A percentile compares a stretch with the other conserved stretches of the same genome.
phyloP scores from a whole-genome alignment of 2,329 filamentous ascomycete genomes.

The Fusarium compactum region DNA sequence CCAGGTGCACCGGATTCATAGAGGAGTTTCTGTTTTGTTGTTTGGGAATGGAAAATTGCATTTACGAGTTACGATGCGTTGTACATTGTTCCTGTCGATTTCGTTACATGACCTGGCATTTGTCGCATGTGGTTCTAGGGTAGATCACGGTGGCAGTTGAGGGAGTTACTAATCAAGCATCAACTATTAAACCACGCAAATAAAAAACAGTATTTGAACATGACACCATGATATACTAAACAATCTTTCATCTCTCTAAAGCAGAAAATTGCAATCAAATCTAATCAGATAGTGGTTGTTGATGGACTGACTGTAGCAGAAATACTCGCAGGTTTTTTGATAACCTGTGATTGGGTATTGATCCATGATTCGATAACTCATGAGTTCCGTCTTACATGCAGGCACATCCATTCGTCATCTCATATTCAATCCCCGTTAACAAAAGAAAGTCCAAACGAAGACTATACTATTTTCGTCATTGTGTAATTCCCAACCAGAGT shows the following conservation, averaged over 20 bases:
- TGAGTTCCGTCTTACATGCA: slow-evolving; percentile 4
- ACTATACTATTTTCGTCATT: not conserved
- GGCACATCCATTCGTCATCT: not conserved
- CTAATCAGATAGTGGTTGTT: not conserved
- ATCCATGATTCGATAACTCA: too few species aligned
- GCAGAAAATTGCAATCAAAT: not conserved
- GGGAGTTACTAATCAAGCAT: slow-evolving; percentile 2
- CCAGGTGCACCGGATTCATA: slow-evolving; percentile 80
- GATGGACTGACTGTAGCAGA: not conserved
- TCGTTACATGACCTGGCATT: not conserved
- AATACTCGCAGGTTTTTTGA: not conserved
- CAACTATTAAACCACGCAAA: not conserved
- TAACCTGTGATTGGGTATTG: slow-evolving; percentile 7
- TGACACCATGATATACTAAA: not conserved
- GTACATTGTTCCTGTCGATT: slow-evolving; percentile 1
- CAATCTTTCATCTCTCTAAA: not conserved
- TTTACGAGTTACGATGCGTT: slow-evolving; percentile 36
- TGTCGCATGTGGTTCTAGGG: not conserved
- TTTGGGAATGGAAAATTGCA: slow-evolving; percentile 30
- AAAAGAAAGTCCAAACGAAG: not conserved
- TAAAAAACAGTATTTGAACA: not conserved
- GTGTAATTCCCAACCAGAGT: not conserved
- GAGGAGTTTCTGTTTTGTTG: slow-evolving; percentile 12
- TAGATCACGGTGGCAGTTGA: not conserved
- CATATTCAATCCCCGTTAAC: not conserved